Evolutionary conservation across 768 basidiomycete species (phyloP), one percentile per base, ranked within the genome.

Genomic region (Chalciporus sphaerocephalus): DNA sequence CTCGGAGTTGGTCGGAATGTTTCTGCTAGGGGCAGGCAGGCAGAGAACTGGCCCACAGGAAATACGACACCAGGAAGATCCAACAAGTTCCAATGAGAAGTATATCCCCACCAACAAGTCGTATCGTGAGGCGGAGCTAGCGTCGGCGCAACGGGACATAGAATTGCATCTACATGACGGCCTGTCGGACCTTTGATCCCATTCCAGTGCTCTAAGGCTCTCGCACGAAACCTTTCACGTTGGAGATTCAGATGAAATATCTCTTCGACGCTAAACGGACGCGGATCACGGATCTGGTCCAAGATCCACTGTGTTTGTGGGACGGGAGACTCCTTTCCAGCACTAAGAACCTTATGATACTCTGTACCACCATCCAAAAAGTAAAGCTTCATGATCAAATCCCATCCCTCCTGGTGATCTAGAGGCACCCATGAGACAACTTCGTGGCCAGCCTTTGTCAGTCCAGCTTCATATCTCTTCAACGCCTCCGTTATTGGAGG

Each of bases 1-100:
- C 74, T 67, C 21, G 69, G 52, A 25, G 48, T 37, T 20, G 32
- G 59, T 27, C 53, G 44, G 47, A 50, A 56, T 45, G 40, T 25
- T 6, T 42, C 44, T 12, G 24, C 42, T 3, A 21, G 20, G n/a
- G 53, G 24, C 39, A 59, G 54, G 41, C 54, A 56, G 32, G 69
- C 61, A 30, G 42, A 56, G 53, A 64, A 58, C 48, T 65, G 64
- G 15, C 70, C 73, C 28, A 69, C 70, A 21, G 77, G 77, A 59
- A 79, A 75, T 4, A 69, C 73, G 16, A 68, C 70, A 16, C 68
- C 69, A 9, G 76, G 69, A 42, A 72, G 74, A 57, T 79, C 77
- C 50, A 71, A 52, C 42, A 79, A 52, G 54, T 79, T 79, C 75
- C 76, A 78, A 51, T 79, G 72, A 2, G 73, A 72, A 6, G 71